phyloP scores from a whole-genome alignment of 2,329 filamentous ascomycete species.

The Cryphonectria japonica region DNA sequence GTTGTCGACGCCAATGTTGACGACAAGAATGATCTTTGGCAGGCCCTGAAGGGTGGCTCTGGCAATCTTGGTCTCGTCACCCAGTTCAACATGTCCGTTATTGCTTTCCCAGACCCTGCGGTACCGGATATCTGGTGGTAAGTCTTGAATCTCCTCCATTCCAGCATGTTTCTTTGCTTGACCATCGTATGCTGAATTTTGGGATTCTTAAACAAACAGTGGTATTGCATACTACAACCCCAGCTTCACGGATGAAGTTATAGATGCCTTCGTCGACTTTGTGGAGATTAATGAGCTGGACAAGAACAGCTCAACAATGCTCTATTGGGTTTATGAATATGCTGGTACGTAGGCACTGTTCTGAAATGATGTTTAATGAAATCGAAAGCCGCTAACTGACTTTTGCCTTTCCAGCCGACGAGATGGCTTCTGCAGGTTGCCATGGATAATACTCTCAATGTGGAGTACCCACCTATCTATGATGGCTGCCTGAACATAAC shows the following conservation, averaged over 20 bases:
- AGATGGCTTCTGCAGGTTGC: not conserved
- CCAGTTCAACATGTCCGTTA: constrained; percentile 5
- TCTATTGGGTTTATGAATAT: constrained; percentile 2
- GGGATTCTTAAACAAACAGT: not conserved
- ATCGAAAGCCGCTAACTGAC: not conserved
- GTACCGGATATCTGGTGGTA: not conserved
- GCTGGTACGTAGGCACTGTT: not conserved
- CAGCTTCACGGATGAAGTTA: not conserved
- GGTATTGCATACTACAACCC: not conserved
- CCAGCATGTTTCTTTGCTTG: not conserved
- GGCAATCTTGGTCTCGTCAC: not conserved
- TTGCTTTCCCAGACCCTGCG: constrained; percentile 1
- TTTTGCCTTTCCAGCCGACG: not conserved
- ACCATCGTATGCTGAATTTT: not conserved
- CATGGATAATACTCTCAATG: not conserved
- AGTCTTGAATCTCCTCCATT: not conserved
- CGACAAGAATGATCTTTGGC: not conserved
- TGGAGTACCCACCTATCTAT: not conserved
- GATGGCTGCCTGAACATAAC: not conserved
- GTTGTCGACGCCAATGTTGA: not conserved
- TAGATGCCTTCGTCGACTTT: not conserved
- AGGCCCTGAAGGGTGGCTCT: constrained; percentile 5
- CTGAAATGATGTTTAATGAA: not conserved
- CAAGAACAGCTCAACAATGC: constrained; percentile 9
- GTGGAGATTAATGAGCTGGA: not conserved